phyloP scores from a whole-genome alignment of 225 moss, liverwort and hornwort genomes.

The Asterella californica region DNA sequence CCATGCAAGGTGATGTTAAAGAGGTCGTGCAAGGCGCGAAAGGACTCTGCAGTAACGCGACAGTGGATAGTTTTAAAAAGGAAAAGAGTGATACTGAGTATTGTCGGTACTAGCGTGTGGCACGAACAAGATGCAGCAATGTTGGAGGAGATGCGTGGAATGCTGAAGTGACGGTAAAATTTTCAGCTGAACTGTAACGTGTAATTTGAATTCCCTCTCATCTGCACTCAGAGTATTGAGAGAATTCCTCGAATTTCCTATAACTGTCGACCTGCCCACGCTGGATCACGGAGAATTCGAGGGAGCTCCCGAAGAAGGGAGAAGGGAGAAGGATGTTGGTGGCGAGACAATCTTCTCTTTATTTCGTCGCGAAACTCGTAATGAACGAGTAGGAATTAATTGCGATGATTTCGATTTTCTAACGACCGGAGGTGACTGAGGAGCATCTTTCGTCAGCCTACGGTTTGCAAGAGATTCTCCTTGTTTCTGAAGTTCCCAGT shows the following conservation, averaged over 20 bases:
- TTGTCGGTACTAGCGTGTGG: too few species aligned
- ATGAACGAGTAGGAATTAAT: background rate
- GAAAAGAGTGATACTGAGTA: too few species aligned
- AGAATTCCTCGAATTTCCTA: constrained; percentile 33
- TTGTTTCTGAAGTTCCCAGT: constrained; percentile 1
- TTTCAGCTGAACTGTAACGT: too few species aligned
- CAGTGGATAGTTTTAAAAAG: too few species aligned
- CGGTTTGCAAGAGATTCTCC: constrained; percentile 21
- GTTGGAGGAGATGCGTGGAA: too few species aligned
- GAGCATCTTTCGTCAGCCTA: background rate
- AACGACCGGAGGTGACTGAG: background rate
- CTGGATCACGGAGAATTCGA: constrained; percentile 22
- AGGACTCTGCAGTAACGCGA: too few species aligned
- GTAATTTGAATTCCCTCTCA: too few species aligned
- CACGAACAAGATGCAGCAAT: too few species aligned
- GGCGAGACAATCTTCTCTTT: background rate
- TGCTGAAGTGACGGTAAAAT: too few species aligned
- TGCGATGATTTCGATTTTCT: background rate
- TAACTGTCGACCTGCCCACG: constrained; percentile 29
- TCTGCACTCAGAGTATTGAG: too few species aligned
- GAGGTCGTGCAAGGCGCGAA: too few species aligned
- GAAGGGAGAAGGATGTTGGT: background rate
- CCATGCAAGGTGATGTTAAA: too few species aligned
- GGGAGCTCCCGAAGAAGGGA: background rate
- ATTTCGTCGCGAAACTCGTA: background rate